Evolutionary conservation across 805 yeast genomes (phyloP).

Genomic region (Saccharomyces mikatae): DNA sequence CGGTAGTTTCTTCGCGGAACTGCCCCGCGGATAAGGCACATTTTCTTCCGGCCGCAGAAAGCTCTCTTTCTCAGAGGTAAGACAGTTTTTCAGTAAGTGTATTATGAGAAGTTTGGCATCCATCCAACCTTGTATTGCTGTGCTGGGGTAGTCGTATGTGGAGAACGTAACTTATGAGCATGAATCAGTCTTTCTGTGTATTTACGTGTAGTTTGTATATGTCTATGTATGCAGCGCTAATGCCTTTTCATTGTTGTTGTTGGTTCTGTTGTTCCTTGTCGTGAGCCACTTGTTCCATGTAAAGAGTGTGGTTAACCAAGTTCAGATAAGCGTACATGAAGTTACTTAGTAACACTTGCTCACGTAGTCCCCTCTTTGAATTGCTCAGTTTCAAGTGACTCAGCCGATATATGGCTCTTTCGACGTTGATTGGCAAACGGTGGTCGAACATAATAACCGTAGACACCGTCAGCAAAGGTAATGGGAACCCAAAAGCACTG

Average conservation of each 20-base stretch:
- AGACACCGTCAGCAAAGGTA: conserved; percentile 71
- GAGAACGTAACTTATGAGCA: neutral
- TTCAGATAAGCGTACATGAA: conserved; percentile 97
- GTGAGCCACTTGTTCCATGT: conserved; percentile 54
- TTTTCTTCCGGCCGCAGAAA: neutral
- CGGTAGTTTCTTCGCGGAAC: neutral
- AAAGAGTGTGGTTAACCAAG: conserved; percentile 83
- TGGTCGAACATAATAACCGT: conserved; percentile 75
- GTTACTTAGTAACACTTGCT: conserved; percentile 87
- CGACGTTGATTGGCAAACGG: conserved; percentile 90
- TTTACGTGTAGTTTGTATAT: neutral
- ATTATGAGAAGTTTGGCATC: neutral
- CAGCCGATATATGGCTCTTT: conserved; percentile 86
- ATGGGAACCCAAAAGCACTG: conserved; percentile 81
- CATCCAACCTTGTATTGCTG: neutral
- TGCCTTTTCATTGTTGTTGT: neutral
- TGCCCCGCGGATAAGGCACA: neutral
- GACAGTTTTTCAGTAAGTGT: neutral
- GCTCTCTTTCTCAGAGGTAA: neutral
- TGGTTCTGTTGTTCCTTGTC: conserved; percentile 6
- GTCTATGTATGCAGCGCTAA: neutral
- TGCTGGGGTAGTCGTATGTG: neutral
- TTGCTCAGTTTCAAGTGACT: conserved; percentile 92
- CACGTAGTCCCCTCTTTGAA: conserved; percentile 81
- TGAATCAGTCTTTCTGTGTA: neutral